Evolutionary conservation across 164 flowering plant genomes (phyloP), one percentile per base, ranked within the genome.

Genomic region (Akebia trifoliata): DNA sequence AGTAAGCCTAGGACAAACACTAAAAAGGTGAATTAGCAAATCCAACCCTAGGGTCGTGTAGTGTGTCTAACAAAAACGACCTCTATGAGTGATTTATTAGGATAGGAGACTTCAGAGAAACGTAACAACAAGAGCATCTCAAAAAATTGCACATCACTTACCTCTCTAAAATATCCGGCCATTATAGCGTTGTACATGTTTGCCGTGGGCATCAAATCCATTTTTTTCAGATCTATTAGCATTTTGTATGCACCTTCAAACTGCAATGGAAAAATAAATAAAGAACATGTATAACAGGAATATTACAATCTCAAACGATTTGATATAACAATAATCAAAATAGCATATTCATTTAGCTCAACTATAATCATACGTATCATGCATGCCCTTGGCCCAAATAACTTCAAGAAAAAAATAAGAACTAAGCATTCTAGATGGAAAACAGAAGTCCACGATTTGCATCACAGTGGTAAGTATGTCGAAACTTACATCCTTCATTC

Each of bases 401-500:
- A n/a, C n/a, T n/a, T n/a, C n/a, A n/a, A n/a, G n/a, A n/a, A n/a
- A n/a, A n/a, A n/a, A n/a, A n/a, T n/a, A n/a, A n/a, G 6, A 6
- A 21, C 39, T 18, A 60, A 8, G 38, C 30, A 32, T 12, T 34
- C 37, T 18, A 1, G 31, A 4, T 42, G 14, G 18, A 42, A 22
- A 42, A 42, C 25, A 5, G 20, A 14, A 35, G 25, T 58, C 10
- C 38, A 30, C 14, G 30, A 7, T 32, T n/a, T 61, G 4, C 11
- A 24, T 28, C 28, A 18, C 10, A 44, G 22, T 11, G 17, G 28
- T 3, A 45, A 46, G 14, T 40, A 6, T 20, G 8, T 18, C 38
- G 39, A 37, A 50, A 81, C 87, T 77, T 76, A 92, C 98, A 81
- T 92, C 86, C 81, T 84, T 87, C 87, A 87, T 81, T 69, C 55